Evolutionary conservation across 108 stramenopile genomes (phyloP), one percentile per base, ranked within the genome.

Genomic region (Conticribra weissflogii): DNA sequence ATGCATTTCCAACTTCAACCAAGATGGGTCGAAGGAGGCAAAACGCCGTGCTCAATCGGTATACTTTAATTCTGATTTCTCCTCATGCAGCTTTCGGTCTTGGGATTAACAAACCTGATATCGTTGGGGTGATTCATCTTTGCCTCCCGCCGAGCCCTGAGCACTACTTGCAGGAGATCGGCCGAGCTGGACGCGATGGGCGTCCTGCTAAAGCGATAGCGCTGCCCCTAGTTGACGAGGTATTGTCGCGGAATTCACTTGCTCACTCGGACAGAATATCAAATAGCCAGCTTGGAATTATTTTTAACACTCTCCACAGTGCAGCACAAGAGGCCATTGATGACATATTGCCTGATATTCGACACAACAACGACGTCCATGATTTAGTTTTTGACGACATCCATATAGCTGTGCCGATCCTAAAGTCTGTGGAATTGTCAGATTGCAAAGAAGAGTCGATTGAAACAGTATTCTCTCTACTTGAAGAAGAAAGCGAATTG

Each of bases 51-150:
- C 3, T 41, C 3, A 24, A 9, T 45, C 34, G 21, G 58, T 7
- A 3, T 34, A 16, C 48, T 49, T 49, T 36, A 4, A 41, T 33
- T 8, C 31, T n/a, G n/a, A 41, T 41, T 41, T 41, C 5, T 12
- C 12, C 8, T 41, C 45, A 21, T 54, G 3, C 66, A 67, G 98
- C 98, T 0, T 99, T 97, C 75, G 98, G 98, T 17, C 85, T 99
- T 79, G 98, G 98, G 56, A 98, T 99, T 73, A 96, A 99, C 88
- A 97, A 98, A 72, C 82, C 89, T 30, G 96, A 98, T 72, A 85
- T 97, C 25, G 80, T 61, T 7, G 95, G 90, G 1, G 91, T 97
- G 8, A 73, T 96, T 49, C 97, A 97, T 83, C 51, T 92, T 15
- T 90, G 94, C 54, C 72, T 97, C 21, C 91, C 97, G 17, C 88